Conservation (phyloP, 2,329 filamentous ascomycete genomes). For the Microdochium bolleyi region DNA sequence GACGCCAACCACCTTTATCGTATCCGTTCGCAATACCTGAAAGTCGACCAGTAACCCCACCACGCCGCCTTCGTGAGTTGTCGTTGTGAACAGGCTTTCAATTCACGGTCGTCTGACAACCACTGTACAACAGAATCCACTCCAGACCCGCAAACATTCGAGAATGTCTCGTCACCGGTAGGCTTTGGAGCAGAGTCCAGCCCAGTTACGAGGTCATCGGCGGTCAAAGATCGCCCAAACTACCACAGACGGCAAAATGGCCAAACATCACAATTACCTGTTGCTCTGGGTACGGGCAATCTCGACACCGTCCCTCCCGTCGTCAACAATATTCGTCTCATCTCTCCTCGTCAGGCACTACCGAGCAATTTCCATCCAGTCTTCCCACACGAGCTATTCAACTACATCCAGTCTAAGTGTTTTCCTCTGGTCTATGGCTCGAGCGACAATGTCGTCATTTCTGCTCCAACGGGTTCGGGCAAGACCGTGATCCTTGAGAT, state of each 20-base stretch:
- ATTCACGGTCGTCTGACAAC: neutral
- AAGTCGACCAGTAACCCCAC: too few relatives aligned
- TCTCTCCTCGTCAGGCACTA: slow-evolving; percentile 40
- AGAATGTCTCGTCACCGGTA: slow-evolving; percentile 7
- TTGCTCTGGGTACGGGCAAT: slow-evolving; percentile 11
- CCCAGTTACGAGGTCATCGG: slow-evolving; percentile 15
- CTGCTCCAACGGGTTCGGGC: slow-evolving; percentile 77
- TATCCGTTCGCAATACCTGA: too few relatives aligned
- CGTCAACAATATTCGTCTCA: slow-evolving; percentile 28
- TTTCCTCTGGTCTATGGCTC: slow-evolving; percentile 59
- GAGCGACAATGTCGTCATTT: slow-evolving; percentile 70
- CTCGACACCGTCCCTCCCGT: slow-evolving; percentile 21
- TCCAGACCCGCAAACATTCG: too few relatives aligned
- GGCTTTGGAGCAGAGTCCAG: slow-evolving; percentile 14
- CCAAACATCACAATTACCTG: slow-evolving; percentile 8
- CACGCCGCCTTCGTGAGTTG: too few relatives aligned
- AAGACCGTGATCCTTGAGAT: slow-evolving; percentile 79
- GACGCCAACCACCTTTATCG: slow-evolving; percentile 3
- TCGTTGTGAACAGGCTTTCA: neutral
- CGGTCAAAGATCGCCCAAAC: slow-evolving; percentile 7
- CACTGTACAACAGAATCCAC: too few relatives aligned
- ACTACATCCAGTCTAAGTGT: slow-evolving; percentile 75
- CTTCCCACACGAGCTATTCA: slow-evolving; percentile 70
- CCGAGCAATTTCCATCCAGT: slow-evolving; percentile 62
- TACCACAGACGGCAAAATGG: slow-evolving; percentile 4